phyloP scores from a whole-genome alignment of 1,139 yeast genomes.

The Geotrichum candidum region DNA sequence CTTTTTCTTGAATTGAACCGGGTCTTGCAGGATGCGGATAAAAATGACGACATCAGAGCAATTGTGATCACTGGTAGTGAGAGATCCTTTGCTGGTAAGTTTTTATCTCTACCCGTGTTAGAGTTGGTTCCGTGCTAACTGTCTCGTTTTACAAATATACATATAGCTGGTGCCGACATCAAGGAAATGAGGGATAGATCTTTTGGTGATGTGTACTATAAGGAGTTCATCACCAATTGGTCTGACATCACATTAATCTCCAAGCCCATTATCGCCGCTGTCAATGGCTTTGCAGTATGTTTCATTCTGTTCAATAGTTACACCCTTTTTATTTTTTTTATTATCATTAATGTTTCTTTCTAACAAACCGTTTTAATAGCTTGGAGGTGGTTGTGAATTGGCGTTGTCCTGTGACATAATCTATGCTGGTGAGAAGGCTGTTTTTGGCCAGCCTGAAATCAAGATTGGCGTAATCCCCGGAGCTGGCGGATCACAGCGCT shows the following conservation, averaged over 20 bases:
- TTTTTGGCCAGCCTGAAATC: constrained; percentile 51
- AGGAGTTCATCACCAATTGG: constrained; percentile 39
- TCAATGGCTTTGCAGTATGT: constrained; percentile 43
- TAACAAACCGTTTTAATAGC: constrained; percentile 15
- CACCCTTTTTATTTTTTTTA: neutral
- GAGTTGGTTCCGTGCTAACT: neutral
- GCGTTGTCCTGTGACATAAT: constrained; percentile 50
- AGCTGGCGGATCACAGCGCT: constrained; percentile 49
- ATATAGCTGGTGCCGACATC: constrained; percentile 48
- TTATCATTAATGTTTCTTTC: neutral
- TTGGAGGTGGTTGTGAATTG: constrained; percentile 51
- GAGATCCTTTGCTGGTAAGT: constrained; percentile 40
- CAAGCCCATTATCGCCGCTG: constrained; percentile 49
- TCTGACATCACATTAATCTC: constrained; percentile 33
- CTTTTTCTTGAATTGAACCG: constrained; percentile 41
- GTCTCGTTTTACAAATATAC: neutral
- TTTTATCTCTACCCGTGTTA: neutral
- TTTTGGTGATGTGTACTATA: constrained; percentile 36
- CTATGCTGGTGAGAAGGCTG: constrained; percentile 45
- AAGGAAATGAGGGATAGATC: constrained; percentile 43
- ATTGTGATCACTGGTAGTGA: constrained; percentile 44
- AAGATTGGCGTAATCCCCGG: constrained; percentile 51
- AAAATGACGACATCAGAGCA: constrained; percentile 40
- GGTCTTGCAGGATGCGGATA: constrained; percentile 40
- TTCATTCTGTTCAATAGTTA: neutral